These are phyloP conservation scores for Penicillium sp. DNA, from an alignment of 2,329 filamentous ascomycete species.

Conservation along the genomic window DNA sequence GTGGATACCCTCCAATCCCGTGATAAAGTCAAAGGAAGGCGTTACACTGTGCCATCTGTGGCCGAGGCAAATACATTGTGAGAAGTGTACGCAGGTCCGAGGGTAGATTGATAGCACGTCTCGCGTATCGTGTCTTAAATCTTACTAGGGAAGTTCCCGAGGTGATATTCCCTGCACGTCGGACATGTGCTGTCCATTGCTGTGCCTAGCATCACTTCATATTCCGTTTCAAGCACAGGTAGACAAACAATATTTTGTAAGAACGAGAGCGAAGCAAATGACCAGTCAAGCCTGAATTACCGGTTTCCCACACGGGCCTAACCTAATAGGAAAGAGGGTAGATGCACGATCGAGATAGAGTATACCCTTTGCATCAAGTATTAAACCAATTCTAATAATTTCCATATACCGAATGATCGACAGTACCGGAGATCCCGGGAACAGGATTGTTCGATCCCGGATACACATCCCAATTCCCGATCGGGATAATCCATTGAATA, in stretches of 20 bases:
- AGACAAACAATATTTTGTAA: neutral
- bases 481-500: neutral
- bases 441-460: slow-evolving; percentile 6
- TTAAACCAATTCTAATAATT: neutral
- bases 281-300: neutral
- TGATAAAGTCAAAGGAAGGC: neutral
- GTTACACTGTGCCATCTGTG: slow-evolving; percentile 2
- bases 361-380: neutral
- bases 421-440: slow-evolving; percentile 13
- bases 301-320: neutral
- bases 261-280: neutral
- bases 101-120: neutral
- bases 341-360: neutral
- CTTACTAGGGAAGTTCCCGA: neutral
- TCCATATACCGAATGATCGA: neutral
- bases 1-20: neutral
- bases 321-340: neutral
- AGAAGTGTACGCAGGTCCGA: neutral
- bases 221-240: neutral
- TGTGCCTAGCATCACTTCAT: neutral
- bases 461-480: neutral
- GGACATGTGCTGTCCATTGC: neutral
- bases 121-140: neutral
- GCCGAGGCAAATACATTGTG: neutral
- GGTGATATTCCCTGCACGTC: slow-evolving; percentile 1